Evolutionary conservation across 768 basidiomycete species (phyloP), one percentile per base, ranked within the genome.

Genomic region (Podaxis pistillaris): DNA sequence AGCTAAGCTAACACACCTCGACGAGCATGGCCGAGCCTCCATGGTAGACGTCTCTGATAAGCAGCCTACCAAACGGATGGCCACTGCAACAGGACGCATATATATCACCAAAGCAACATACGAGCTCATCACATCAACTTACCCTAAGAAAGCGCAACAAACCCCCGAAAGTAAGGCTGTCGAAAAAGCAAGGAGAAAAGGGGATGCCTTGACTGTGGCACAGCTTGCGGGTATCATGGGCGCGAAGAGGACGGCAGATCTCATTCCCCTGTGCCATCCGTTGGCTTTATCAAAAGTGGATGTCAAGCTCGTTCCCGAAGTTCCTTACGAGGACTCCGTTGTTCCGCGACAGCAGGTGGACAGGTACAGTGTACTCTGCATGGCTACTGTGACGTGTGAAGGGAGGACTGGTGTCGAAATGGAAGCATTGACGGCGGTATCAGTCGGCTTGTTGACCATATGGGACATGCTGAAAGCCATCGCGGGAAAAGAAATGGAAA

Each of bases 391-490:
- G 38, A 79, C 86, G 44, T 91, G 89, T 66, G 83, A 87, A 72
- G 90, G 91, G 13, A 87, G 87, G 72, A 93, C 93, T 13, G 91
- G 94, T 4, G 91, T 94, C 19, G 93, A 94, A 77, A 94, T 98
- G 90, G 96, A 97, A 75, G 94, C 94, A 24, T 72, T 96, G 60
- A 91, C 88, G n/a, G 89, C 88, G 24, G 94, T 93, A 8, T 87
- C 87, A 1, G 78, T 91, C 33, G 88, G 87, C 4, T 79, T 92
- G 36, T 76, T 96, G 58, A 93, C 92, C 1, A 86, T 95, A 13
- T 96, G 93, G 91, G 93, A 94, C 70, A 95, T 96, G 94, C 81
- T 95, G 33, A 95, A 96, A 75, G 89, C 90, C 4, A 88, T 93
- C 1, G 93, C 91, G 0, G 94, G 93, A n/a, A 83, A 83, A 70